These are phyloP conservation scores for Yamadazyma mexicana DNA, from an alignment of 1,139 yeast genomes.

Conservation along the genomic window DNA sequence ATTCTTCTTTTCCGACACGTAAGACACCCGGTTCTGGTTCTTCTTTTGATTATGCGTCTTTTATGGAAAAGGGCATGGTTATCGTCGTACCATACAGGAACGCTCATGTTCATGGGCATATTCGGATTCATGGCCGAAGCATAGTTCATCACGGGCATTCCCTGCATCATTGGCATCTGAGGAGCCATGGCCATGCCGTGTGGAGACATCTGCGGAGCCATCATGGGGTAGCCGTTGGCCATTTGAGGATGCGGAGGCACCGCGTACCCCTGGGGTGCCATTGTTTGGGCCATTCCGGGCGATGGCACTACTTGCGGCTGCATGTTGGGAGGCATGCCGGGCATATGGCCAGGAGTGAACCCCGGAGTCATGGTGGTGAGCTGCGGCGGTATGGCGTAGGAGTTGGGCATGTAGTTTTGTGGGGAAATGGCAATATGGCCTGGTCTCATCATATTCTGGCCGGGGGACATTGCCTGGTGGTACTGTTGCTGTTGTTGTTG, in stretches of 20 bases:
- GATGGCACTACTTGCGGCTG: neutral
- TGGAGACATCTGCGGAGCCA: conserved; percentile 4
- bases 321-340: conserved; percentile 2
- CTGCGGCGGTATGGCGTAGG: neutral
- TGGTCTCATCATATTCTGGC: neutral
- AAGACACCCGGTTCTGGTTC: conserved; percentile 75
- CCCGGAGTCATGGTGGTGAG: conserved; percentile 1
- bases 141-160: conserved; percentile 2
- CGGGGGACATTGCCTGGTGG: neutral
- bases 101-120: conserved; percentile 6
- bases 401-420: neutral
- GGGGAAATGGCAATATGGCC: neutral
- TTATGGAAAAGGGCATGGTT: conserved; percentile 32
- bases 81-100: conserved; percentile 18
- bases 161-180: conserved; percentile 3
- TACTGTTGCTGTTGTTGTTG: neutral
- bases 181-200: conserved; percentile 1
- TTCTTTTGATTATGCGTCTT: conserved; percentile 44
- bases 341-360: conserved; percentile 1
- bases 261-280: conserved; percentile 2
- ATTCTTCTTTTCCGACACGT: conserved; percentile 73
- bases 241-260: conserved; percentile 3
- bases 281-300: conserved; percentile 2
- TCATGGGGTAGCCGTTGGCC: neutral
- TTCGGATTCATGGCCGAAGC: conserved; percentile 4